These are phyloP conservation scores for Citrus medica DNA, from an alignment of 345 rosid genomes.

Conservation along the genomic window DNA sequence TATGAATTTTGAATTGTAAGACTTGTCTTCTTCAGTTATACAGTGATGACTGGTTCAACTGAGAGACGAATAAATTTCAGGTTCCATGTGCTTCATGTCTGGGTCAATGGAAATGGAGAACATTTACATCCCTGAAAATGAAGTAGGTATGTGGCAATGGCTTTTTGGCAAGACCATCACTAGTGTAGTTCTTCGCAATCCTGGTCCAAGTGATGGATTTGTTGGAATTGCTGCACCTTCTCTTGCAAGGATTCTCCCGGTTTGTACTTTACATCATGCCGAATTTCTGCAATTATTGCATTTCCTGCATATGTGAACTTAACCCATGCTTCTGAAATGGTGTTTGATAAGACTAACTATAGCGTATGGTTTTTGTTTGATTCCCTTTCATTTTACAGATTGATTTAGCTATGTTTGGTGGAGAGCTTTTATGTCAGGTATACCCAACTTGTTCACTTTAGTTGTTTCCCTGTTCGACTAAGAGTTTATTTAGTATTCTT, in stretches of 20 bases:
- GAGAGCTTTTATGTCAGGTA: slow-evolving; percentile 96
- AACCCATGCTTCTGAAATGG: neutral
- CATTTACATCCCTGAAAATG: slow-evolving; percentile 78
- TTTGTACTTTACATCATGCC: slow-evolving; percentile 38
- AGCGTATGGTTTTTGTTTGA: slow-evolving; percentile 13
- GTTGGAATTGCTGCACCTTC: slow-evolving; percentile 95
- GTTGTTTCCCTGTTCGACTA: slow-evolving; percentile 4
- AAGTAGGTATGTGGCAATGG: slow-evolving; percentile 94
- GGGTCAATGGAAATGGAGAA: slow-evolving; percentile 92
- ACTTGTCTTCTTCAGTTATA: neutral
- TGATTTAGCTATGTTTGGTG: slow-evolving; percentile 91
- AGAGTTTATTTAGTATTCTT: neutral
- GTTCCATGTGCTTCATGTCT: slow-evolving; percentile 97
- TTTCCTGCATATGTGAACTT: neutral
- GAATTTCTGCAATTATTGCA: neutral
- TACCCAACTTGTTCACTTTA: slow-evolving; percentile 21
- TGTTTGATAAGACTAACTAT: slow-evolving; percentile 6
- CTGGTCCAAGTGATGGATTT: slow-evolving; percentile 76
- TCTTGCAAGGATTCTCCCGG: slow-evolving; percentile 95
- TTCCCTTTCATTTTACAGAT: slow-evolving; percentile 42
- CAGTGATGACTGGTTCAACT: neutral
- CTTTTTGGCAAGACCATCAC: slow-evolving; percentile 84
- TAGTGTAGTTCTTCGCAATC: slow-evolving; percentile 64
- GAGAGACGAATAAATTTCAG: slow-evolving; percentile 31
- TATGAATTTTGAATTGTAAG: neutral